These are phyloP conservation scores for Puya raimondii DNA, from an alignment of 176 grass and related monocot species.

Conservation along the genomic window DNA sequence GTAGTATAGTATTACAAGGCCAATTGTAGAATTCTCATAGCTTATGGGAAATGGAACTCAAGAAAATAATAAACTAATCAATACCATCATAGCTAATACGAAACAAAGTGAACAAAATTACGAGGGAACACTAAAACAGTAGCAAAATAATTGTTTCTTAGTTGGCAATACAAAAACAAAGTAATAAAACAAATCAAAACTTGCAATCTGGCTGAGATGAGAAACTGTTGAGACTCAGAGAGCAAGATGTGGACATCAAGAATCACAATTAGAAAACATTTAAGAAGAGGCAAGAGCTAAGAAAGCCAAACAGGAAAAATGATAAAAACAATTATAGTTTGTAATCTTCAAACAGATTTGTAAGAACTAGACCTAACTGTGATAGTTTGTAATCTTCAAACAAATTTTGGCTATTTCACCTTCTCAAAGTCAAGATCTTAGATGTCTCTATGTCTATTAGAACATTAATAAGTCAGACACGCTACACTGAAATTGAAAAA, in stretches of 20 bases:
- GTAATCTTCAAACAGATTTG: slow-evolving; percentile 7
- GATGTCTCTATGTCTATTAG: too few relatives aligned
- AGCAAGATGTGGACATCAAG: slow-evolving; percentile 76
- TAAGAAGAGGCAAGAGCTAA: slow-evolving; percentile 10
- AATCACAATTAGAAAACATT: slow-evolving; percentile 24
- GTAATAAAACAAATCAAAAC: slow-evolving; percentile 27
- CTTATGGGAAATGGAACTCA: too few relatives aligned
- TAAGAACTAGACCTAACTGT: slow-evolving; percentile 59
- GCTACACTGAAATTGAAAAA: too few relatives aligned
- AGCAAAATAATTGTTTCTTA: neutral
- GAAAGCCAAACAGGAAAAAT: slow-evolving; percentile 11
- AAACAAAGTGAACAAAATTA: too few relatives aligned
- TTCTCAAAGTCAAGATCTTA: too few relatives aligned
- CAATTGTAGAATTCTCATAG: neutral
- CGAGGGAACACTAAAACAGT: too few relatives aligned
- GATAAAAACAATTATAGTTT: neutral
- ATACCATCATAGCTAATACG: too few relatives aligned
- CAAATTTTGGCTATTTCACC: too few relatives aligned
- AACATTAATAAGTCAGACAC: too few relatives aligned
- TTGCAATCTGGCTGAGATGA: slow-evolving; percentile 62
- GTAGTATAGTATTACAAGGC: neutral
- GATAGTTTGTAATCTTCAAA: slow-evolving; percentile 67
- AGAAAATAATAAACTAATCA: too few relatives aligned
- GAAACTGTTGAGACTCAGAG: slow-evolving; percentile 81
- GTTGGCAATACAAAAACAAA: slow-evolving; percentile 1